These are phyloP conservation scores for Venturia pyrina DNA, from an alignment of 2,329 filamentous ascomycete genomes.

Conservation along the genomic window DNA sequence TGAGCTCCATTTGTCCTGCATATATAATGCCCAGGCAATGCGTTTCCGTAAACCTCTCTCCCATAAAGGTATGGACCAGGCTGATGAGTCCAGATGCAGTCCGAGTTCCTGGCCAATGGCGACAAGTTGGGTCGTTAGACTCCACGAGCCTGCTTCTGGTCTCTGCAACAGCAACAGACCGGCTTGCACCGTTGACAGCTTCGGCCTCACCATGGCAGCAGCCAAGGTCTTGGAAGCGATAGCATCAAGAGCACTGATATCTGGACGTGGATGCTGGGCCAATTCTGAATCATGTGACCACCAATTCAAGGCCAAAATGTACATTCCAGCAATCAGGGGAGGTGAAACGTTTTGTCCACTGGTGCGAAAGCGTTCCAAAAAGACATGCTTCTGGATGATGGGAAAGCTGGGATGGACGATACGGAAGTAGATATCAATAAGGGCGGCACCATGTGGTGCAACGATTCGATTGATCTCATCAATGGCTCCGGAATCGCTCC, in stretches of 20 bases:
- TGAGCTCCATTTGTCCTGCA: slow-evolving; percentile 90
- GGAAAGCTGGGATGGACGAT: slow-evolving; percentile 74
- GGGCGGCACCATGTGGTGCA: slow-evolving; percentile 61
- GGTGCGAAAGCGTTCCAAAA: slow-evolving; percentile 66
- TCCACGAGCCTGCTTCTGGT: slow-evolving; percentile 71
- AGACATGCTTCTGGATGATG: slow-evolving; percentile 71
- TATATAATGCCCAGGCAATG: slow-evolving; percentile 82
- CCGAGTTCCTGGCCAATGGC: slow-evolving; percentile 81
- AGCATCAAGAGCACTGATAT: slow-evolving; percentile 63
- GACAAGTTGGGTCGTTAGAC: slow-evolving; percentile 76
- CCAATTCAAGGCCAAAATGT: slow-evolving; percentile 80
- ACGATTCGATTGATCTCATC: slow-evolving; percentile 68
- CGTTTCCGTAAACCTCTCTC: slow-evolving; percentile 77
- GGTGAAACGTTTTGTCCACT: slow-evolving; percentile 61
- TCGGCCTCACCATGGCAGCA: slow-evolving; percentile 71
- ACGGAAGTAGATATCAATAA: slow-evolving; percentile 74
- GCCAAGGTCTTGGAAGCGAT: slow-evolving; percentile 63
- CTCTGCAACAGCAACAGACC: slow-evolving; percentile 65
- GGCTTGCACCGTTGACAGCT: slow-evolving; percentile 70
- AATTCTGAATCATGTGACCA: slow-evolving; percentile 67
- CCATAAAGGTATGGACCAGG: slow-evolving; percentile 82
- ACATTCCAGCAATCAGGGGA: slow-evolving; percentile 67
- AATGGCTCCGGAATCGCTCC: slow-evolving; percentile 57
- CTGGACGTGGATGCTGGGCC: slow-evolving; percentile 53
- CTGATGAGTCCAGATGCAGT: slow-evolving; percentile 75